These are phyloP conservation scores for Fragilariopsis cylindrus DNA, from an alignment of 108 stramenopile genomes.

Conservation along the genomic window DNA sequence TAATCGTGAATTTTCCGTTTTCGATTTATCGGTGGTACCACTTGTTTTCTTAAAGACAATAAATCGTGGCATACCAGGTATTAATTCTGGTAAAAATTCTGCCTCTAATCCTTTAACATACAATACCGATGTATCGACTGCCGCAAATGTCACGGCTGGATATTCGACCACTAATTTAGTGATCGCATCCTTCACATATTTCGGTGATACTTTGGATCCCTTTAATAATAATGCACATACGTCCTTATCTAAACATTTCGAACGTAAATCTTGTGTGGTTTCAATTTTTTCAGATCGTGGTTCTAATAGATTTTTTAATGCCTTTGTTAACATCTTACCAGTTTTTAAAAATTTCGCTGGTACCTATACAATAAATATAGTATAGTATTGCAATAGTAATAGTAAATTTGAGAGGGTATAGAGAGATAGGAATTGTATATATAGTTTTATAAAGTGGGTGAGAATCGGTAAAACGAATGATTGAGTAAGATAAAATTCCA, in stretches of 20 bases:
- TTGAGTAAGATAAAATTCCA: not conserved
- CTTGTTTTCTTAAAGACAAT: slow-evolving; percentile 81
- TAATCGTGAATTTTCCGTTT: slow-evolving; percentile 48
- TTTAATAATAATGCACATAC: slow-evolving; percentile 78
- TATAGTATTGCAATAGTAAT: not conserved
- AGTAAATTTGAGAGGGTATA: not conserved
- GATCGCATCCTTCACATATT: slow-evolving; percentile 79
- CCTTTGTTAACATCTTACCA: slow-evolving; percentile 76
- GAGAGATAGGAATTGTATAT: not conserved
- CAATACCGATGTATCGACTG: slow-evolving; percentile 67
- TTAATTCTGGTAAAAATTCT: slow-evolving; percentile 71
- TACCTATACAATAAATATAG: slow-evolving; percentile 25
- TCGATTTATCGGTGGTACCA: slow-evolving; percentile 55
- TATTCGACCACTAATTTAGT: slow-evolving; percentile 69
- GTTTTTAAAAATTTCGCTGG: slow-evolving; percentile 81
- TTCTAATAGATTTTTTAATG: slow-evolving; percentile 67
- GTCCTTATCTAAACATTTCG: slow-evolving; percentile 82
- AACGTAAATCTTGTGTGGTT: slow-evolving; percentile 78
- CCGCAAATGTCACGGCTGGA: slow-evolving; percentile 76
- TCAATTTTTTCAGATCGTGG: slow-evolving; percentile 86
- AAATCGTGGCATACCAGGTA: slow-evolving; percentile 74
- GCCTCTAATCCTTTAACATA: slow-evolving; percentile 73
- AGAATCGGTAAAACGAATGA: not conserved
- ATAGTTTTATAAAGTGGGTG: not conserved
- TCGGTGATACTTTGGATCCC: slow-evolving; percentile 67